Evolutionary conservation across 2,329 filamentous ascomycete species (phyloP), one percentile per base, ranked within the genome.

Genomic region (Aspergillus brunneoviolaceus): DNA sequence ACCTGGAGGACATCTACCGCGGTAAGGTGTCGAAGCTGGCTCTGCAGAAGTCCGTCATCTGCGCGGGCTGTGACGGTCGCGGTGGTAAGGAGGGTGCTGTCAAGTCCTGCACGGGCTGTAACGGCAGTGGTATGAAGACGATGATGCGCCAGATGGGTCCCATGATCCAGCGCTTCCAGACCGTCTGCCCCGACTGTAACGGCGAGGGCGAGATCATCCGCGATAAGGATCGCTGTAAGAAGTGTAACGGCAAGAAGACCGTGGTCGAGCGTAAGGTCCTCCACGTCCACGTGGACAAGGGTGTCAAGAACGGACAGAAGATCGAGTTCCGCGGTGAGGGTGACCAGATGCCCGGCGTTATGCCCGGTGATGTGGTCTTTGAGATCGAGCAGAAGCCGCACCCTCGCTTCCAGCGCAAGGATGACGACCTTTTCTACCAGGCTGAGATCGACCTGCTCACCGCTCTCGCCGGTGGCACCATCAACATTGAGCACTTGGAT

Each of bases 91-190:
- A 98, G 67, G 95, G 95, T 65, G 91, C 95, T n/a, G 94, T 98
- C 66, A 94, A 93, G 82, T 91, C 90, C 72, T 99, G 95, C 80
- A 75, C 86, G 47, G 90, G 92, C 73, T 99, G 95, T 78, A 92
- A 96, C 72, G 95, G 95, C 67, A 87, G 90, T 65, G 95, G 95
- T 79, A 96, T 97, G 91, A 98, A 98, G 89, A 97, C 91, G 47
- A 98, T 99, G 94, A 97, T 99, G 95, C 90, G 96, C 76, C 95
- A 99, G 81, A 98, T 99, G 93, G 95, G 95, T 55, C 95, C 95
- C 61, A 99, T 99, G 95, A 98, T 99, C 70, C 96, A 99, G 82
- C 91, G 95, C 60, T 99, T 99, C 87, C 95, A 99, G 84, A 98
- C 94, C 31, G 93, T 97, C 70, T 99, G 95, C 85, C 91, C 93